Evolutionary conservation across 225 moss, liverwort and hornwort genomes (phyloP).

Genomic region (Sphagnum tenellum): DNA sequence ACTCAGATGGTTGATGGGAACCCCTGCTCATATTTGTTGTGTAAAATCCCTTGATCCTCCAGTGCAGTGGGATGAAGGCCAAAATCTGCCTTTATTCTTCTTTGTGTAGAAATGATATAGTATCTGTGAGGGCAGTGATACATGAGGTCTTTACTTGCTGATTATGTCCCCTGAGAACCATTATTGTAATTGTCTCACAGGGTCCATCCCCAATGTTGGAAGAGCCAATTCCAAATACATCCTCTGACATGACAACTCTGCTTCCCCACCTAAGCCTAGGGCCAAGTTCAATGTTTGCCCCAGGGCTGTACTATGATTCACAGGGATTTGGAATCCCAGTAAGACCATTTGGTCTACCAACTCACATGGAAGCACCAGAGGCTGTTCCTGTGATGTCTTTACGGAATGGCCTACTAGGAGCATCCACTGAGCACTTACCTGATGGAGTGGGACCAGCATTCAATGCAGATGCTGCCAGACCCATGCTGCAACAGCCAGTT

Average conservation of each 20-base stretch:
- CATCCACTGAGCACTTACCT: slow-evolving; percentile 49
- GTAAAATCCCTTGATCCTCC: no score
- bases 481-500: slow-evolving; percentile 58
- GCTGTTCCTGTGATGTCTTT: slow-evolving; percentile 69
- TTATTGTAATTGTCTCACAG: slow-evolving; percentile 22
- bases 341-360: slow-evolving; percentile 49
- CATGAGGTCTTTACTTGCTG: no score
- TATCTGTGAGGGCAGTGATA: no score
- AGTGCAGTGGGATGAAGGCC: no score
- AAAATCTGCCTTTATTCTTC: no score
- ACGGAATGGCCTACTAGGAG: slow-evolving; percentile 34
- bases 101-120: no score
- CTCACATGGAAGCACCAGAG: slow-evolving; percentile 55
- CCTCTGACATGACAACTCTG: slow-evolving; percentile 65
- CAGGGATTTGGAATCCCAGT: slow-evolving; percentile 55
- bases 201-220: slow-evolving; percentile 70
- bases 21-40: no score
- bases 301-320: slow-evolving; percentile 54
- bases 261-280: slow-evolving; percentile 75
- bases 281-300: slow-evolving; percentile 48
- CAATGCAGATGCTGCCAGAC: slow-evolving; percentile 40
- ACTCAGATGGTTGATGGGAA: no score
- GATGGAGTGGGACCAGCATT: slow-evolving; percentile 52
- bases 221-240: slow-evolving; percentile 50
- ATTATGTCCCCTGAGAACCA: no score